These are phyloP conservation scores for Claviceps quebecensis DNA, from an alignment of 2,329 filamentous ascomycete genomes.

Conservation along the genomic window DNA sequence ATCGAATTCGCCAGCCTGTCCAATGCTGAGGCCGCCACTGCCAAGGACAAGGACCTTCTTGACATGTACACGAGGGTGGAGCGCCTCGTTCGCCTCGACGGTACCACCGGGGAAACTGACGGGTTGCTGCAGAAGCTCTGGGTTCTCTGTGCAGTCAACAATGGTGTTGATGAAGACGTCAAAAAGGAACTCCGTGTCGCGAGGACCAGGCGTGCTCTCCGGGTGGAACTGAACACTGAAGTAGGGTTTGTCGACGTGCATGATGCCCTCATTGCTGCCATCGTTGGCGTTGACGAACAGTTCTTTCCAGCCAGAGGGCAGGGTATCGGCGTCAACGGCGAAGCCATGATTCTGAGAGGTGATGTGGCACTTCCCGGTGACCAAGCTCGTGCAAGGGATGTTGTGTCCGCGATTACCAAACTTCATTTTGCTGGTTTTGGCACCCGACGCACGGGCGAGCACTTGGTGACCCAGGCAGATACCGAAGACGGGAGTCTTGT, in stretches of 20 bases:
- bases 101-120: constrained; percentile 82
- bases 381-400: constrained; percentile 90
- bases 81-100: constrained; percentile 60
- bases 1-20: constrained; percentile 96
- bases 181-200: constrained; percentile 92
- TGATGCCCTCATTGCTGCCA: constrained; percentile 94
- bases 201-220: constrained; percentile 87
- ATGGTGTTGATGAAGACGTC: constrained; percentile 91
- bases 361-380: constrained; percentile 95
- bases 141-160: constrained; percentile 52
- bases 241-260: constrained; percentile 71
- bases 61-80: constrained; percentile 66
- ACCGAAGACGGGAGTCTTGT: constrained; percentile 78
- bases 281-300: constrained; percentile 98
- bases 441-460: constrained; percentile 76
- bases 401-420: constrained; percentile 99
- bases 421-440: constrained; percentile 91
- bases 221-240: constrained; percentile 99
- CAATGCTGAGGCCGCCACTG: constrained; percentile 89
- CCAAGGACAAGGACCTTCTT: constrained; percentile 94
- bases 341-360: constrained; percentile 98
- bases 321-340: constrained; percentile 67
- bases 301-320: constrained; percentile 75
- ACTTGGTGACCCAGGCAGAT: constrained; percentile 97
- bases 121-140: constrained; percentile 52